Evolutionary conservation across 495 filamentous ascomycete species (phyloP).

Genomic region (Trichoderma reesei): DNA sequence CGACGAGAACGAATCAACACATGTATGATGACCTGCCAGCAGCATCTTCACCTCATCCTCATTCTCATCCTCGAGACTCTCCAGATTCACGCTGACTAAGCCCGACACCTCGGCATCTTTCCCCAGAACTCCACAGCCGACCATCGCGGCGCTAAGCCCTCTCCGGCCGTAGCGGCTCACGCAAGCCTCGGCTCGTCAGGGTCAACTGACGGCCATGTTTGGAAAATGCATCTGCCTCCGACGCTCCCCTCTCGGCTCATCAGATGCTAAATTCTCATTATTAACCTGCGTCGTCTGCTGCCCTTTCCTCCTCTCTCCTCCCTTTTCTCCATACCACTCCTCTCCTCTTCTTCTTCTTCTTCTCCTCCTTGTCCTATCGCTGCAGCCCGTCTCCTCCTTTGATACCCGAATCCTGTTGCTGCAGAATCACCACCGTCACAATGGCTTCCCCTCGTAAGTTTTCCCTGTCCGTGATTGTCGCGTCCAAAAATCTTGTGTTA

Average conservation of each 20-base stretch:
- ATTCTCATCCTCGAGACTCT: background rate
- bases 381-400: background rate
- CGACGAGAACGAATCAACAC: no score
- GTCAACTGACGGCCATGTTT: background rate
- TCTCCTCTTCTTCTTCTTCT: background rate
- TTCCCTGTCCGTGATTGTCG: constrained; percentile 12
- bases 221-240: constrained; percentile 6
- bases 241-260: constrained; percentile 1
- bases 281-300: background rate
- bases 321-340: constrained; percentile 11
- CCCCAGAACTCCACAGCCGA: constrained; percentile 6
- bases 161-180: background rate
- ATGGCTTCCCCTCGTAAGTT: constrained; percentile 80
- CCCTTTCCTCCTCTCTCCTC: constrained; percentile 1
- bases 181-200: constrained; percentile 3
- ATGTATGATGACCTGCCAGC: no score
- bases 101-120: constrained; percentile 12
- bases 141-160: background rate
- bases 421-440: constrained; percentile 23
- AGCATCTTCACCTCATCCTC: no score
- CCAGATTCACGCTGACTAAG: background rate
- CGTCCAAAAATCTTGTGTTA: background rate
- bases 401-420: constrained; percentile 12
- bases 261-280: constrained; percentile 2
- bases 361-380: background rate